These are phyloP conservation scores for Pichia eremophila DNA, from an alignment of 805 yeast species.

Conservation along the genomic window DNA sequence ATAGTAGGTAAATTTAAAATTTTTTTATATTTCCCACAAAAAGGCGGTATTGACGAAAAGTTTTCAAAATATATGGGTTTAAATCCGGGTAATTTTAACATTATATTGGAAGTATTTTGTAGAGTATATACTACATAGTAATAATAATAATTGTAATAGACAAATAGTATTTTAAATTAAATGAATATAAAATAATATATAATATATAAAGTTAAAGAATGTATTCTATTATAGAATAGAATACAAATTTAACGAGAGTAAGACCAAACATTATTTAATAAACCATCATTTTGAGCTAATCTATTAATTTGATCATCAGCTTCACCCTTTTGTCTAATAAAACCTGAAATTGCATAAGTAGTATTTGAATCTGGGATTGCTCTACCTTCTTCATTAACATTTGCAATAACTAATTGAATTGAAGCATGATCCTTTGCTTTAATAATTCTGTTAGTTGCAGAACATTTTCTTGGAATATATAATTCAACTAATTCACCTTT, in stretches of 20 bases:
- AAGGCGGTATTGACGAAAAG: neutral
- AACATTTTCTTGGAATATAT: slow-evolving; percentile 99
- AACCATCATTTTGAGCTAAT: slow-evolving; percentile 97
- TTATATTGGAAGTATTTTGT: too few species aligned
- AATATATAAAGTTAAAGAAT: too few species aligned
- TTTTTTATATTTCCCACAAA: too few species aligned
- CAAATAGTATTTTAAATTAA: too few species aligned
- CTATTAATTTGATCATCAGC: slow-evolving; percentile 99
- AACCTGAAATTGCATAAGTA: slow-evolving; percentile 95
- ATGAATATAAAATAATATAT: too few species aligned
- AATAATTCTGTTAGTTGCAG: slow-evolving; percentile 99
- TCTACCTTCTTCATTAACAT: slow-evolving; percentile 95
- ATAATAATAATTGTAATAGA: too few species aligned
- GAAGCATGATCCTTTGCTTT: slow-evolving; percentile 99
- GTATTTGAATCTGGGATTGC: slow-evolving; percentile 83
- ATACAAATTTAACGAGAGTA: slow-evolving; percentile 73
- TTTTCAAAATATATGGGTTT: too few species aligned
- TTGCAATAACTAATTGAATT: slow-evolving; percentile 97
- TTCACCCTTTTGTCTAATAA: slow-evolving; percentile 98
- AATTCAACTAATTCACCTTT: slow-evolving; percentile 99
- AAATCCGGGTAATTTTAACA: too few species aligned
- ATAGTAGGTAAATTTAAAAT: too few species aligned
- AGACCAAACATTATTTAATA: slow-evolving; percentile 91
- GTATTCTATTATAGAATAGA: too few species aligned
- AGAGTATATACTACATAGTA: too few species aligned